Evolutionary conservation across 768 basidiomycete species (phyloP).

Genomic region (Pholiota molesta): DNA sequence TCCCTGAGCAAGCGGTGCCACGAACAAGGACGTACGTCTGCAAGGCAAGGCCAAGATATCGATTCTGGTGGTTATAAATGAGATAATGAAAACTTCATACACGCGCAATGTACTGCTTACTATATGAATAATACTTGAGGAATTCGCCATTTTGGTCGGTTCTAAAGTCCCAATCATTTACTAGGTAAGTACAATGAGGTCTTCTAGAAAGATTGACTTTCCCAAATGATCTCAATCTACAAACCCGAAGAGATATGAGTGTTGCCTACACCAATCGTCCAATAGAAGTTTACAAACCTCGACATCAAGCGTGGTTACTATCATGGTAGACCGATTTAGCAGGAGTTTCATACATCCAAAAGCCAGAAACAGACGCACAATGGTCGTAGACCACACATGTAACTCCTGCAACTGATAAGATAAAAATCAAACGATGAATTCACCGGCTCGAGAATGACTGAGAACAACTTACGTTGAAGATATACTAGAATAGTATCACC

Average conservation of each 20-base stretch:
- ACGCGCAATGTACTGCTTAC: background rate
- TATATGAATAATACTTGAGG: slow-evolving; percentile 14
- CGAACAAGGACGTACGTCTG: slow-evolving; percentile 10
- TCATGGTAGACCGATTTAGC: background rate
- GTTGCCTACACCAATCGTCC: no score
- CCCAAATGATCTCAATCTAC: slow-evolving; percentile 19
- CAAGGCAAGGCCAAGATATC: slow-evolving; percentile 12
- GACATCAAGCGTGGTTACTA: background rate
- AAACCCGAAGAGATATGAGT: background rate
- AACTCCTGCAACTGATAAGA: no score
- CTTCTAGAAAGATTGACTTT: background rate
- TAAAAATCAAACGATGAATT: no score
- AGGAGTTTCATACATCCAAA: no score
- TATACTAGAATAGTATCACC: background rate
- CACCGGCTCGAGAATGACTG: background rate
- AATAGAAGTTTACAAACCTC: background rate
- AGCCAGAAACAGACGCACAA: no score
- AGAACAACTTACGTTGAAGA: background rate
- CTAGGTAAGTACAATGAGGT: background rate
- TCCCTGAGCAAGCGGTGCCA: background rate
- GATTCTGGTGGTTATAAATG: slow-evolving; percentile 6
- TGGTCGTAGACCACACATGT: no score
- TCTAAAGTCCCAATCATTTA: background rate
- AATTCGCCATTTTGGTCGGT: slow-evolving; percentile 15
- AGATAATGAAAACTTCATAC: background rate